These are phyloP conservation scores for Aureococcus anophagefferens DNA, from an alignment of 108 stramenopile species.

Conservation along the genomic window DNA sequence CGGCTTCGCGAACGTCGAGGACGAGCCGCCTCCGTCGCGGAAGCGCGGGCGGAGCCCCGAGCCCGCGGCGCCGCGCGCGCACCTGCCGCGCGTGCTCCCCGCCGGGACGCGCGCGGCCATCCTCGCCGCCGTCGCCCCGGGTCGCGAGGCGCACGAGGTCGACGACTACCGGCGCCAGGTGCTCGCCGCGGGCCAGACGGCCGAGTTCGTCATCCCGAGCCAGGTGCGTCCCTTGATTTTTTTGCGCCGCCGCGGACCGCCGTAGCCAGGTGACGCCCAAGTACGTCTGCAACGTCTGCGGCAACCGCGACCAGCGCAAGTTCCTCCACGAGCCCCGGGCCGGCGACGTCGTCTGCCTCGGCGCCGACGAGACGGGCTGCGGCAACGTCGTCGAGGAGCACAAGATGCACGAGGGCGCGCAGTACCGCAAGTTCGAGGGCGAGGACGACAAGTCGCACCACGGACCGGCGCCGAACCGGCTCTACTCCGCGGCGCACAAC, in stretches of 20 bases:
- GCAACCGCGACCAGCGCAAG: slow-evolving; percentile 64
- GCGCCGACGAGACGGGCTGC: slow-evolving; percentile 23
- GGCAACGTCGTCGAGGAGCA: slow-evolving; percentile 69
- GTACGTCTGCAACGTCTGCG: slow-evolving; percentile 52
- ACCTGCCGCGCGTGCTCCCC: too few species aligned
- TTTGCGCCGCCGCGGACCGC: too few species aligned
- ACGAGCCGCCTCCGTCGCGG: too few species aligned
- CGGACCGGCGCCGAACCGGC: slow-evolving; percentile 66
- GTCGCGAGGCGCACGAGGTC: background rate
- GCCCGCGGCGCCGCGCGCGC: too few species aligned
- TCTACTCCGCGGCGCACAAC: slow-evolving; percentile 66
- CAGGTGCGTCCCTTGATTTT: too few species aligned
- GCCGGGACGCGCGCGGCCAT: too few species aligned
- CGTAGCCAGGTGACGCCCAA: background rate
- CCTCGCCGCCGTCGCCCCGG: background rate
- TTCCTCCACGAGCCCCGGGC: slow-evolving; percentile 71
- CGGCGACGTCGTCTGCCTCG: slow-evolving; percentile 70
- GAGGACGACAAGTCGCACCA: slow-evolving; percentile 79
- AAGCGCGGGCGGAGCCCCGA: too few species aligned
- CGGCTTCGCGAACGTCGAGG: too few species aligned
- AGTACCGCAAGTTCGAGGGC: slow-evolving; percentile 79
- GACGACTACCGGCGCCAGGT: background rate
- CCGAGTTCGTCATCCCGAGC: background rate
- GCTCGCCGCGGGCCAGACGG: background rate
- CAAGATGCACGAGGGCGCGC: slow-evolving; percentile 72